Base-by-base conservation (phyloP, 2,329 filamentous ascomycete genomes). In the Xylariomycetidae sp. region DNA sequence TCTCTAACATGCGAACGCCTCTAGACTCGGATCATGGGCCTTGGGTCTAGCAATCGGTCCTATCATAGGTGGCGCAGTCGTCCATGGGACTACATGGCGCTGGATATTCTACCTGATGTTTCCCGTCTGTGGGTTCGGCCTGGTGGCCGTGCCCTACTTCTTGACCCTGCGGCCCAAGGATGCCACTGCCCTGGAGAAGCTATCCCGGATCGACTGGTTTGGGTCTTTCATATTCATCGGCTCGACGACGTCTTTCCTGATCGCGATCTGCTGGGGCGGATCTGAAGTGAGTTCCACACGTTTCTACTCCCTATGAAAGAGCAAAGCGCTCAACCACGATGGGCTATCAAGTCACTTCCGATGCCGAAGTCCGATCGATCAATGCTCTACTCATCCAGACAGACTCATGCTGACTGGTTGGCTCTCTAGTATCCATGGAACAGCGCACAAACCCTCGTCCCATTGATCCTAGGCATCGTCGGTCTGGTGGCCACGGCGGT, bases 91-190 rank as follows among this genome's bases (percentile, higher is more conserved):
- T 3, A 57, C 57, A 2, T 72, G 67, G 67, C 50, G 61, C 9
- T 72, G 65, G 64, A 56, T 62, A 14, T 74, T 74, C 34, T 67
- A 64, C 38, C 39, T 67, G 32, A 67, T 65, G 51, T 54, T 67
- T 23, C 64, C 64, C 13, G 57, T 65, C 43, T 60, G 63, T 40
- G 58, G 48, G 31, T 36, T 60, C 18, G 53, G 61, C 2, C 48
- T 67, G 4, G 27, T 63, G 16, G 44, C 62, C 15, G 44, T 64
- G 13, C 49, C 64, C 12, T 44, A 61, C 26, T 54, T 72, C 3
- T 54, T 64, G 25, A 63, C 66, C n/a, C 46, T 63, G 18, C 52
- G 51, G 12, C 51, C 56, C 1, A 38, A 42, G 13, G 40, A 42
- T 14, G 51, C 54, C 3, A 55, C 57, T 0, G 35, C 61, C 11